These are phyloP conservation scores for Pythium apleroticum DNA, from an alignment of 352 stramenopile genomes.

Conservation along the genomic window DNA sequence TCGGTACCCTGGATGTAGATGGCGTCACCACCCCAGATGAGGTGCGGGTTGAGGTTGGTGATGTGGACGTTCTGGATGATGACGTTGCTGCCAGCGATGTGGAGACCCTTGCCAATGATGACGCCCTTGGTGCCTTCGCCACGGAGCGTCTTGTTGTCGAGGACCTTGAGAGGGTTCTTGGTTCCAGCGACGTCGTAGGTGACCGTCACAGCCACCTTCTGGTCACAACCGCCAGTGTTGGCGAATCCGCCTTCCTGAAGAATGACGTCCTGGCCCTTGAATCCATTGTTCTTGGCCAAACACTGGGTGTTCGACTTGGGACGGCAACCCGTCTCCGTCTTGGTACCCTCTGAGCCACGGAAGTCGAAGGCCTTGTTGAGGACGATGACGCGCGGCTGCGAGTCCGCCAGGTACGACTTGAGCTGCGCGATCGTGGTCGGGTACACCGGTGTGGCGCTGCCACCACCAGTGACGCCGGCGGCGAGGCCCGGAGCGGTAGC, in stretches of 20 bases:
- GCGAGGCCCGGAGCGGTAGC: constrained; percentile 23
- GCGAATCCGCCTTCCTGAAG: constrained; percentile 48
- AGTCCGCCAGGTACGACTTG: constrained; percentile 43
- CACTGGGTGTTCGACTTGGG: constrained; percentile 42
- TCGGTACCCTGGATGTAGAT: constrained; percentile 28
- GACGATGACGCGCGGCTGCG: constrained; percentile 46
- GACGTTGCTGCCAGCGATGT: constrained; percentile 39
- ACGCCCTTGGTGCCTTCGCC: constrained; percentile 35
- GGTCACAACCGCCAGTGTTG: constrained; percentile 48
- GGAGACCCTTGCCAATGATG: constrained; percentile 43
- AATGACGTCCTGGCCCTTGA: constrained; percentile 56
- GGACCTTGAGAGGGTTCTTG: constrained; percentile 28
- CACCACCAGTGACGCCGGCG: constrained; percentile 42
- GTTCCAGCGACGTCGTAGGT: constrained; percentile 43
- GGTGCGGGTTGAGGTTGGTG: constrained; percentile 50
- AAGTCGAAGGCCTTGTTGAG: constrained; percentile 54
- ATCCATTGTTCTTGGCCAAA: constrained; percentile 52
- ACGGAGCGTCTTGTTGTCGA: constrained; percentile 43
- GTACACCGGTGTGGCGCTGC: constrained; percentile 31
- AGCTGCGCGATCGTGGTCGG: constrained; percentile 41
- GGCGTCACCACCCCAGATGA: constrained; percentile 33
- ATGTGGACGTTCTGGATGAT: constrained; percentile 65
- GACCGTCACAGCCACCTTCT: constrained; percentile 22
- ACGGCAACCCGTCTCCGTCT: constrained; percentile 47
- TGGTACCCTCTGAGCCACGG: constrained; percentile 44